phyloP scores from a whole-genome alignment of 1,139 yeast genomes.

The Yarrowia galli region DNA sequence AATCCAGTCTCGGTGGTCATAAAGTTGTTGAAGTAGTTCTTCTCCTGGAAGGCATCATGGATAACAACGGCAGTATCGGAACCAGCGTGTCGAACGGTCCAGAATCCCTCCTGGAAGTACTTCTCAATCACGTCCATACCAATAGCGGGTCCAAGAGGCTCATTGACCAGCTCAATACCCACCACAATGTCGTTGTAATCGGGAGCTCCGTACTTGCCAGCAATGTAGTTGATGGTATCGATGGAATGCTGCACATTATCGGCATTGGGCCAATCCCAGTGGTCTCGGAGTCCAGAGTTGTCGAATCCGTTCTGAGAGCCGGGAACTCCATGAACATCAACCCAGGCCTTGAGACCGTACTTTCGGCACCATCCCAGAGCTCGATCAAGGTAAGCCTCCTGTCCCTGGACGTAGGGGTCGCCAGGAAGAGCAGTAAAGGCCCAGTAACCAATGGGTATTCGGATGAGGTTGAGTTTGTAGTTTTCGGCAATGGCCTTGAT shows the following conservation, averaged over 20 bases:
- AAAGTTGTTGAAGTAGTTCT: conserved; percentile 69
- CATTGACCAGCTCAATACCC: conserved; percentile 87
- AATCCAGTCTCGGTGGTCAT: conserved; percentile 54
- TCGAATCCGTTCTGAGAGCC: conserved; percentile 99
- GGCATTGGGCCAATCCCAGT: conserved; percentile 58
- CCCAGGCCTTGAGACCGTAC: conserved; percentile 76
- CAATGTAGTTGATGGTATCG: conserved; percentile 56
- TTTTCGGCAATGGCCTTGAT: conserved; percentile 61
- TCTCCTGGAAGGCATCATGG: conserved; percentile 75
- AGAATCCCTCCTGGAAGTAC: conserved; percentile 65
- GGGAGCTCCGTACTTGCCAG: conserved; percentile 69
- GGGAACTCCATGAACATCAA: conserved; percentile 94
- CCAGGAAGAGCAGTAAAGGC: conserved; percentile 69
- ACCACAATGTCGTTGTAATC: conserved; percentile 73
- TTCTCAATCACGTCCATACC: conserved; percentile 65
- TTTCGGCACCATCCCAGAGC: conserved; percentile 80
- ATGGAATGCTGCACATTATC: conserved; percentile 62
- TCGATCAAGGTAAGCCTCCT: conserved; percentile 69
- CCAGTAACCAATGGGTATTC: conserved; percentile 97
- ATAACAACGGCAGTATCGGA: conserved; percentile 62
- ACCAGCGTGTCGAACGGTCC: conserved; percentile 57
- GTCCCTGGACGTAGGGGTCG: conserved; percentile 93
- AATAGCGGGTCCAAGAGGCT: conserved; percentile 79
- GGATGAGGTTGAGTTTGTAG: conserved; percentile 81
- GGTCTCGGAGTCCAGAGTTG: conserved; percentile 86